Percentiles rank a stretch among this genome's conserved stretches.
Evolutionary conservation across 192 early-diverging fungal species (phyloP).

Genomic region (Entomortierella beljakovae): DNA sequence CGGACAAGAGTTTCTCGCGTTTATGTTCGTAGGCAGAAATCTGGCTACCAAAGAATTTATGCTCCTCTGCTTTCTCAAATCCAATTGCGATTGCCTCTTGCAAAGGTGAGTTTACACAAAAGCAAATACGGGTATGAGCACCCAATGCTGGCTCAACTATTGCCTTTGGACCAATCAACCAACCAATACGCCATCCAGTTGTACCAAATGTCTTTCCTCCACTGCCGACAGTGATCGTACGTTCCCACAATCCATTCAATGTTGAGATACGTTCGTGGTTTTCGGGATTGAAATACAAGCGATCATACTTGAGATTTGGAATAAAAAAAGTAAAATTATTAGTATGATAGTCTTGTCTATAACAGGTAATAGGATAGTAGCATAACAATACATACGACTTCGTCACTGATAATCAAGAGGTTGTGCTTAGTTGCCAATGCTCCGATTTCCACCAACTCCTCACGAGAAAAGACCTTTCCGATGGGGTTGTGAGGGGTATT

Average conservation of each 20-base stretch:
- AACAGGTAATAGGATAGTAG: background rate
- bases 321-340: background rate
- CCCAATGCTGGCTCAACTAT: slow-evolving; percentile 81
- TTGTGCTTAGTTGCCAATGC: slow-evolving; percentile 82
- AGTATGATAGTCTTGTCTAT: background rate
- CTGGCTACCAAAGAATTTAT: slow-evolving; percentile 79
- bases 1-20: slow-evolving; percentile 77
- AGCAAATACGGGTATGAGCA: slow-evolving; percentile 92
- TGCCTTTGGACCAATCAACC: slow-evolving; percentile 83
- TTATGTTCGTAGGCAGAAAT: slow-evolving; percentile 73
- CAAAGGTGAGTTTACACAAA: slow-evolving; percentile 89
- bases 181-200: slow-evolving; percentile 98
- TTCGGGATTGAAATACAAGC: slow-evolving; percentile 81
- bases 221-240: slow-evolving; percentile 93
- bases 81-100: slow-evolving; percentile 87
- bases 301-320: slow-evolving; percentile 73
- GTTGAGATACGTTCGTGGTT: slow-evolving; percentile 82
- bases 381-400: slow-evolving; percentile 73
- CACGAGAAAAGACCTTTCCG: slow-evolving; percentile 84
- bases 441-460: slow-evolving; percentile 82
- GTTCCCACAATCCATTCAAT: slow-evolving; percentile 88
- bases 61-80: slow-evolving; percentile 70
- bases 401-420: slow-evolving; percentile 90
- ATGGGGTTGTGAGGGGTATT: slow-evolving; percentile 98
- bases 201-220: slow-evolving; percentile 96